phyloP scores from a whole-genome alignment of 768 basidiomycete species.

The Hygrophorus pudorinus region DNA sequence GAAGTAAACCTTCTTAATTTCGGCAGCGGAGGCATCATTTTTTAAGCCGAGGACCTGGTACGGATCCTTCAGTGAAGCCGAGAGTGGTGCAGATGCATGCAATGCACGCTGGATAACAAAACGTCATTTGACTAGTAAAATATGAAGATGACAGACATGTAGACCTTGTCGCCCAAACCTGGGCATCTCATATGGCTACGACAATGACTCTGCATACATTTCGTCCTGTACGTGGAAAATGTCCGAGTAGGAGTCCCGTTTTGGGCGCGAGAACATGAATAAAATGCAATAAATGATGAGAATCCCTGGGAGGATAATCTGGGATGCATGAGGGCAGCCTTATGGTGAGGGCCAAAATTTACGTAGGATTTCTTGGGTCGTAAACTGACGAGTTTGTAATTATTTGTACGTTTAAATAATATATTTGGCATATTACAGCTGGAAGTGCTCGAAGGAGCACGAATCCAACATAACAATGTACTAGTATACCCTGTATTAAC shows the following conservation, averaged over 20 bases:
- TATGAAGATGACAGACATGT: too few species aligned
- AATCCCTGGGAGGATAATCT: slow-evolving; percentile 39
- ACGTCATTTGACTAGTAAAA: slow-evolving; percentile 12
- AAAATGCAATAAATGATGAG: slow-evolving; percentile 48
- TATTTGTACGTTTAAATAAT: neutral
- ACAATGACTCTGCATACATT: slow-evolving; percentile 23
- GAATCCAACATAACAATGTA: too few species aligned
- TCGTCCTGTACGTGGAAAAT: slow-evolving; percentile 28
- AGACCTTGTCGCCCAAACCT: neutral
- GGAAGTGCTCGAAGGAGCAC: too few species aligned
- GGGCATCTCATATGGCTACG: neutral
- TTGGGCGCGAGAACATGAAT: slow-evolving; percentile 40
- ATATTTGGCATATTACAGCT: neutral
- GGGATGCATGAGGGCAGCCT: slow-evolving; percentile 34
- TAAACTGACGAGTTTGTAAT: neutral
- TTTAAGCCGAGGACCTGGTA: slow-evolving; percentile 86
- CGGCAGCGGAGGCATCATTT: slow-evolving; percentile 70
- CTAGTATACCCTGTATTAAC: too few species aligned
- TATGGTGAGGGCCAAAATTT: slow-evolving; percentile 6
- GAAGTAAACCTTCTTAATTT: slow-evolving; percentile 98
- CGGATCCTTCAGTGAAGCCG: slow-evolving; percentile 66
- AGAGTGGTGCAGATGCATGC: slow-evolving; percentile 53
- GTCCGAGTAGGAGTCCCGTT: slow-evolving; percentile 21
- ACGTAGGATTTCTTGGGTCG: too few species aligned
- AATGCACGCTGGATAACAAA: slow-evolving; percentile 48